Conservation (phyloP, 1,139 yeast genomes). For the Torulaspora globosa region DNA sequence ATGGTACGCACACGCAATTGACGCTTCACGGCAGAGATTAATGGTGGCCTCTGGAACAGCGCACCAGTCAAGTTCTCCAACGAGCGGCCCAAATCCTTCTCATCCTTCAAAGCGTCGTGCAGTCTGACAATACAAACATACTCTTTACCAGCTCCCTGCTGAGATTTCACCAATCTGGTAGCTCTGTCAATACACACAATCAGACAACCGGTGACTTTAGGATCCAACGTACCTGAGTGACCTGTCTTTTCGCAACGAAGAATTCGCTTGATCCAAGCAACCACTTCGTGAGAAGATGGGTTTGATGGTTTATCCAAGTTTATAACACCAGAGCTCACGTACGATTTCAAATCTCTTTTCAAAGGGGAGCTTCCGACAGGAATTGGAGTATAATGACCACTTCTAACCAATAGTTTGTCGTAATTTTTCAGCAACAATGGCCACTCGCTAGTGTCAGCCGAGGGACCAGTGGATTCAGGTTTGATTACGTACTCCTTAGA, state of each 20-base stretch:
- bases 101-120: slow-evolving; percentile 88
- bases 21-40: slow-evolving; percentile 97
- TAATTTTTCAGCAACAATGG: slow-evolving; percentile 90
- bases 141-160: slow-evolving; percentile 99
- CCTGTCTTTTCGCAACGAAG: slow-evolving; percentile 96
- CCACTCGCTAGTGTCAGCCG: slow-evolving; percentile 90
- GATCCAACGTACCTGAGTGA: slow-evolving; percentile 98
- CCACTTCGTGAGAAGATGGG: slow-evolving; percentile 98
- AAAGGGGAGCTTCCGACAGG: slow-evolving; percentile 94
- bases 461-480: slow-evolving; percentile 78
- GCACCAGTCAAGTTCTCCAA: slow-evolving; percentile 97
- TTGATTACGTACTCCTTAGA: slow-evolving; percentile 75
- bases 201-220: slow-evolving; percentile 96
- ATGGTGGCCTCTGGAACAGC: slow-evolving; percentile 97
- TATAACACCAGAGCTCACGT: slow-evolving; percentile 91
- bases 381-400: slow-evolving; percentile 95
- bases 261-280: slow-evolving; percentile 97
- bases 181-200: slow-evolving; percentile 98
- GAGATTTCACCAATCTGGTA: slow-evolving; percentile 94
- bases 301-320: slow-evolving; percentile 96
- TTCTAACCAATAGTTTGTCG: slow-evolving; percentile 89
- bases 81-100: slow-evolving; percentile 81
- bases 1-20: slow-evolving; percentile 97
- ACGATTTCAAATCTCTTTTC: slow-evolving; percentile 87
- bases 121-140: slow-evolving; percentile 95